These are phyloP conservation scores for Ganoderma boninense DNA, from an alignment of 1,284 basidiomycete genomes.

Conservation along the genomic window DNA sequence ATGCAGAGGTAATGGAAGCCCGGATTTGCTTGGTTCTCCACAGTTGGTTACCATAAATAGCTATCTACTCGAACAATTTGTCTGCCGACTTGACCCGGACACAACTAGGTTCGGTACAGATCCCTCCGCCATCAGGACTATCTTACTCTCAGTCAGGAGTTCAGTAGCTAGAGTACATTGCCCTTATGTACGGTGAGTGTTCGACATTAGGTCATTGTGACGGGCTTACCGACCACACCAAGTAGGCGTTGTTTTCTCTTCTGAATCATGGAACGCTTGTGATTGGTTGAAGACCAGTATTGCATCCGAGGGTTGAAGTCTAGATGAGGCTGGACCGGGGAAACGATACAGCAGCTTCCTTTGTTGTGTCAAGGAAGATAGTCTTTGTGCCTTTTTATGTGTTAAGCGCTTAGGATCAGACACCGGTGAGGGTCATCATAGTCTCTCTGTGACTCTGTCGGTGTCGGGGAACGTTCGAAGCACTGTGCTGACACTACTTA, in stretches of 20 bases:
- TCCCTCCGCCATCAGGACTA: too few relatives aligned
- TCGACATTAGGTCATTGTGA: neutral
- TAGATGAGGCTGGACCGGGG: neutral
- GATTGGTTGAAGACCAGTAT: neutral
- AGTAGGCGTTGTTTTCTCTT: neutral
- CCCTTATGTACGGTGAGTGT: neutral
- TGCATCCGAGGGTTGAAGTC: neutral
- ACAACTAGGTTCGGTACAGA: too few relatives aligned
- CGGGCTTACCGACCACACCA: neutral
- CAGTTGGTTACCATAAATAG: slow-evolving; percentile 28
- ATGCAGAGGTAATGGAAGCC: slow-evolving; percentile 16
- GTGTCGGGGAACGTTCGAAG: neutral
- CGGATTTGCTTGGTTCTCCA: slow-evolving; percentile 17
- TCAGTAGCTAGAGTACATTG: neutral
- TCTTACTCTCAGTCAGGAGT: neutral
- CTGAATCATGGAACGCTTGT: neutral
- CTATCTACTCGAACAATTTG: neutral
- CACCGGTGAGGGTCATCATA: neutral
- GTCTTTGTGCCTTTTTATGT: neutral
- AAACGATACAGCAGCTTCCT: neutral
- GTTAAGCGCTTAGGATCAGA: neutral
- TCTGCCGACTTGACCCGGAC: slow-evolving; percentile 2
- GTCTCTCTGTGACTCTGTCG: neutral
- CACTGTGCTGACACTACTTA: neutral
- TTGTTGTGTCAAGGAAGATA: neutral